Evolutionary conservation across 2,329 filamentous ascomycete species (phyloP).

Genomic region (Chaetomium sp.): DNA sequence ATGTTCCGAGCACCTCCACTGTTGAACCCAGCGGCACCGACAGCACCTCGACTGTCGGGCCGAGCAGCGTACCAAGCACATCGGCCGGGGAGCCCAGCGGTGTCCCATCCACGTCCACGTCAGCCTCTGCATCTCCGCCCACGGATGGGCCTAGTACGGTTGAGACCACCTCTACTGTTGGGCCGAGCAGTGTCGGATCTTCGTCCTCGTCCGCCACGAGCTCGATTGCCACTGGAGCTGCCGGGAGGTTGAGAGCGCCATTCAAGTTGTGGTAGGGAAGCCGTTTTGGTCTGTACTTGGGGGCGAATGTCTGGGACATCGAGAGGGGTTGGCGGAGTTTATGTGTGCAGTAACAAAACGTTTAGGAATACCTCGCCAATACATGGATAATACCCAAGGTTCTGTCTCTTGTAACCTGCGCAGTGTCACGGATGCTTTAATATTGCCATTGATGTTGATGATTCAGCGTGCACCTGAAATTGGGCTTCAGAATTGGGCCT

Average conservation of each 20-base stretch:
- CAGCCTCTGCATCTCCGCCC: too few relatives aligned
- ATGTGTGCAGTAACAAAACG: too few relatives aligned
- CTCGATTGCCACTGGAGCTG: neutral
- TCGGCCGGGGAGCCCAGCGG: too few relatives aligned
- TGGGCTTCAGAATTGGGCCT: too few relatives aligned
- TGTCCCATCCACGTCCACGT: too few relatives aligned
- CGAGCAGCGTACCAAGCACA: neutral
- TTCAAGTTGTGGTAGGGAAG: slow-evolving; percentile 1
- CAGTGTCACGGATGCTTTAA: too few relatives aligned
- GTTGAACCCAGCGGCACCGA: neutral
- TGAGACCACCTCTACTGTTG: neutral
- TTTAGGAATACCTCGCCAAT: too few relatives aligned
- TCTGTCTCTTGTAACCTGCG: too few relatives aligned
- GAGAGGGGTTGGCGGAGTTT: neutral
- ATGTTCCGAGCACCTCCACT: neutral
- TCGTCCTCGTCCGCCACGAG: neutral
- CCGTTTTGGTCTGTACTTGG: neutral
- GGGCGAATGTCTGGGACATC: neutral
- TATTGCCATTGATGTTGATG: too few relatives aligned
- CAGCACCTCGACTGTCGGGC: neutral
- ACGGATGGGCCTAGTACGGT: neutral
- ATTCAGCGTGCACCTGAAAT: too few relatives aligned
- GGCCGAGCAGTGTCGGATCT: neutral
- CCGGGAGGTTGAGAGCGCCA: slow-evolving; percentile 4
- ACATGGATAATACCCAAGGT: too few relatives aligned